Conservation (phyloP, 768 basidiomycete species). For the Suillus weaverae region DNA sequence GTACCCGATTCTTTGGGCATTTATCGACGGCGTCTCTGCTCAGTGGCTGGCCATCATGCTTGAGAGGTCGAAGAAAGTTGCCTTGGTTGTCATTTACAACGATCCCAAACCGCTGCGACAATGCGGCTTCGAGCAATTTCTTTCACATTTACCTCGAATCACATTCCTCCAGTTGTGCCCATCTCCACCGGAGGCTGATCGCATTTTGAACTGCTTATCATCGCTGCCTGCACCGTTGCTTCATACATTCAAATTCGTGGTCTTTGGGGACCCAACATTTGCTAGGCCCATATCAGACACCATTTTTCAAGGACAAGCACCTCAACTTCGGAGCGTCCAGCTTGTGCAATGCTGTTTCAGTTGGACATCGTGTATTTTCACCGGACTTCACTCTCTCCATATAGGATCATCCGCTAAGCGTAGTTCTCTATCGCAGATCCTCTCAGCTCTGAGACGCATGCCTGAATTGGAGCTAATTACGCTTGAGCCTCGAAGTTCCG, state of each 20-base stretch:
- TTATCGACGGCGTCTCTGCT: slow-evolving; percentile 35
- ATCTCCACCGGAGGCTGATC: slow-evolving; percentile 10
- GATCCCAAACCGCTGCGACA: slow-evolving; percentile 24
- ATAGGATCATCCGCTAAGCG: slow-evolving; percentile 28
- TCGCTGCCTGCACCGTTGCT: slow-evolving; percentile 32
- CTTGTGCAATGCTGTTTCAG: slow-evolving; percentile 35
- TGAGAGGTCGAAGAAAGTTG: slow-evolving; percentile 42
- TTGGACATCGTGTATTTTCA: slow-evolving; percentile 38
- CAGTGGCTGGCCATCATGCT: slow-evolving; percentile 46
- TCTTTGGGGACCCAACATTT: slow-evolving; percentile 17
- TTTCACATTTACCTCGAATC: slow-evolving; percentile 36
- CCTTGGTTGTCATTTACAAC: slow-evolving; percentile 30
- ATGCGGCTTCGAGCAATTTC: slow-evolving; percentile 31
- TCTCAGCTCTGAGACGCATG: slow-evolving; percentile 36
- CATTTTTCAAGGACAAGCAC: slow-evolving; percentile 34
- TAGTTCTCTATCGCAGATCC: slow-evolving; percentile 29
- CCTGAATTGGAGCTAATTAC: slow-evolving; percentile 33
- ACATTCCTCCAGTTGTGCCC: slow-evolving; percentile 30
- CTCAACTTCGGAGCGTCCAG: slow-evolving; percentile 37
- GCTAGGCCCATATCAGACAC: slow-evolving; percentile 23
- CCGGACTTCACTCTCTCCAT: slow-evolving; percentile 37
- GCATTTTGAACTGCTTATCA: slow-evolving; percentile 26
- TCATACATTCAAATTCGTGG: slow-evolving; percentile 27
- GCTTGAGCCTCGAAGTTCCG: slow-evolving; percentile 21
- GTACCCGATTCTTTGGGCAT: slow-evolving; percentile 57